These are phyloP conservation scores for Pythium insidiosum DNA, from an alignment of 352 stramenopile genomes.

Conservation along the genomic window DNA sequence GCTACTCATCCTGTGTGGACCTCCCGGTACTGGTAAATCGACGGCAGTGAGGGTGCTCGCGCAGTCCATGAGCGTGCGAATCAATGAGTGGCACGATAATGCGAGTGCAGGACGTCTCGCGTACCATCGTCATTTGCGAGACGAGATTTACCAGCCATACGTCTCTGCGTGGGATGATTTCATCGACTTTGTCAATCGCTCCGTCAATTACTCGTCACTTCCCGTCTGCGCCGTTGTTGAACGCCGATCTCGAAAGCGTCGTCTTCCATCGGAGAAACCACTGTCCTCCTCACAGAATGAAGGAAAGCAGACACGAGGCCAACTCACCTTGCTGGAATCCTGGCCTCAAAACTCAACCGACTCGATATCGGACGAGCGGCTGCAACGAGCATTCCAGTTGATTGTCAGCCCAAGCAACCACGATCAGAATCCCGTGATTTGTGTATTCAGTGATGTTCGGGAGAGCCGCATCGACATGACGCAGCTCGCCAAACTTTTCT, in stretches of 20 bases:
- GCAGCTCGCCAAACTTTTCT: conserved; percentile 63
- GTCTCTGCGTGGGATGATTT: conserved; percentile 62
- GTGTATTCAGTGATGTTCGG: conserved; percentile 76
- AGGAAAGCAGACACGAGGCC: conserved; percentile 9
- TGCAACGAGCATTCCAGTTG: conserved; percentile 41
- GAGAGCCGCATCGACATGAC: conserved; percentile 63
- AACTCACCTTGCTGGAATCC: conserved; percentile 70
- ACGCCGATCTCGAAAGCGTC: conserved; percentile 5
- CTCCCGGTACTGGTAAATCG: conserved; percentile 76
- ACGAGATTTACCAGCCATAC: conserved; percentile 43
- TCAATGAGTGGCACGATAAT: conserved; percentile 78
- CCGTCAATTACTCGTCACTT: conserved; percentile 58
- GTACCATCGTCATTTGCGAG: conserved; percentile 40
- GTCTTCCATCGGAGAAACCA: too few species aligned
- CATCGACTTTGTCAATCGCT: conserved; percentile 67
- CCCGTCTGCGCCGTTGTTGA: conserved; percentile 5
- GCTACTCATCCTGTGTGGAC: conserved; percentile 74
- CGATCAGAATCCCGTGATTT: conserved; percentile 52
- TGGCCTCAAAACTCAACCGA: conserved; percentile 43
- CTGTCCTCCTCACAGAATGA: too few species aligned
- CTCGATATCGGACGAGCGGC: conserved; percentile 33
- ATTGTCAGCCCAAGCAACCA: conserved; percentile 32
- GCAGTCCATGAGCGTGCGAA: conserved; percentile 23
- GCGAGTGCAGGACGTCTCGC: conserved; percentile 33
- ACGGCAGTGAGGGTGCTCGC: conserved; percentile 62